Conservation (phyloP, 441 rosid genomes). For the Geranium incanum region DNA sequence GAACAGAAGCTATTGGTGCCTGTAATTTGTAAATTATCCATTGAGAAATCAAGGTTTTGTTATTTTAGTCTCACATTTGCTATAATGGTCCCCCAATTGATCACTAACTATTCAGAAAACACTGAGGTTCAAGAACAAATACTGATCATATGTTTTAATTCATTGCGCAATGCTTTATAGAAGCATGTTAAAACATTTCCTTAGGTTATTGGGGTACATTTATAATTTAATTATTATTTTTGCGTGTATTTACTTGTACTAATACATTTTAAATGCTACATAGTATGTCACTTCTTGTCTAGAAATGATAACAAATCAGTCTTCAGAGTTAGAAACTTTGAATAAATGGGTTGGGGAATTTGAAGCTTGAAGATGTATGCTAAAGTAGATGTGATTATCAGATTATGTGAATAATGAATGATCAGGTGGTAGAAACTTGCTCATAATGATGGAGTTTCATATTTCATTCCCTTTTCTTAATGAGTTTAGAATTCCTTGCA, state of each 20-base stretch:
- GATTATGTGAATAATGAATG: background rate
- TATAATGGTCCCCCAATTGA: background rate
- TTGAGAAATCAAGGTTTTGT: background rate
- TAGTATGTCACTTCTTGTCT: background rate
- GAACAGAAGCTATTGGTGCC: background rate
- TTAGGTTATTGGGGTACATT: background rate
- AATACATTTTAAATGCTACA: background rate
- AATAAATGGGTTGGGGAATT: background rate
- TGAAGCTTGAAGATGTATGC: background rate
- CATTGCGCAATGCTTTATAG: background rate
- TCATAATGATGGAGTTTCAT: background rate
- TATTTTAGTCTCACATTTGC: background rate
- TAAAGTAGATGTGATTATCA: background rate
- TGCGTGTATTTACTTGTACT: background rate
- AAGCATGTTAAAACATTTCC: background rate
- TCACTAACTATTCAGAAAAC: too few relatives aligned
- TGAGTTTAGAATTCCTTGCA: background rate
- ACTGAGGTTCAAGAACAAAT: background rate
- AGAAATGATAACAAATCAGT: background rate
- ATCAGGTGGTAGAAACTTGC: background rate
- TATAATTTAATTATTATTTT: background rate
- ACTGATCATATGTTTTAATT: background rate
- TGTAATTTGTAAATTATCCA: background rate
- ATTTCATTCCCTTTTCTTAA: background rate
- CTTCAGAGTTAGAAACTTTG: background rate